Percentiles rank a stretch among this genome's conserved stretches.
Evolutionary conservation across 768 basidiomycete genomes (phyloP).

Genomic region (Harrya chromipes): DNA sequence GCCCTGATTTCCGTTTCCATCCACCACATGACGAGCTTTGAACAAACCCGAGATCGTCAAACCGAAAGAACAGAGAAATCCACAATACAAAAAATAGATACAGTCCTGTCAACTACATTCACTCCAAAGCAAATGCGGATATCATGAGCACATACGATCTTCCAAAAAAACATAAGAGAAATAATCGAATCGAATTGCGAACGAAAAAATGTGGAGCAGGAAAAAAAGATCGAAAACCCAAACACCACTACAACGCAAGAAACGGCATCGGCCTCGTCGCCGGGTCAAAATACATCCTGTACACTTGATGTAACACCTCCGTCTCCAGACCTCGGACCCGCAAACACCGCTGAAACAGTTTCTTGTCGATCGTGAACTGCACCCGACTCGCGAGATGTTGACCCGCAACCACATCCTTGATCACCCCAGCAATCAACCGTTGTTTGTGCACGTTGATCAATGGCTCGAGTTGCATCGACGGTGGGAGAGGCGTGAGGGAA

Average conservation of each 20-base stretch:
- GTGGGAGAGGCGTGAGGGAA: conserved; percentile 64
- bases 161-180: neutral
- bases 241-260: conserved; percentile 14
- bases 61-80: neutral
- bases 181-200: neutral
- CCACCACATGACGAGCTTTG: too few species aligned
- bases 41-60: too few species aligned
- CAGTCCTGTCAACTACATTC: conserved; percentile 11
- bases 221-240: neutral
- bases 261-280: conserved; percentile 17
- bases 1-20: too few species aligned
- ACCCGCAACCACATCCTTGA: conserved; percentile 76
- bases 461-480: conserved; percentile 78
- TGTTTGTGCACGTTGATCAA: conserved; percentile 90
- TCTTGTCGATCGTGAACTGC: conserved; percentile 69
- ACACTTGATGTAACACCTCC: conserved; percentile 50
- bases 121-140: conserved; percentile 19
- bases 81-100: conserved; percentile 26
- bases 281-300: conserved; percentile 34
- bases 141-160: neutral
- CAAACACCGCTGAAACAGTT: conserved; percentile 72
- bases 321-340: conserved; percentile 63
- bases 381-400: conserved; percentile 79
- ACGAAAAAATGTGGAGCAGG: neutral
- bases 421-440: conserved; percentile 72